These are phyloP conservation scores for Penicillium desertorum DNA, from an alignment of 495 filamentous ascomycete genomes.

Conservation along the genomic window DNA sequence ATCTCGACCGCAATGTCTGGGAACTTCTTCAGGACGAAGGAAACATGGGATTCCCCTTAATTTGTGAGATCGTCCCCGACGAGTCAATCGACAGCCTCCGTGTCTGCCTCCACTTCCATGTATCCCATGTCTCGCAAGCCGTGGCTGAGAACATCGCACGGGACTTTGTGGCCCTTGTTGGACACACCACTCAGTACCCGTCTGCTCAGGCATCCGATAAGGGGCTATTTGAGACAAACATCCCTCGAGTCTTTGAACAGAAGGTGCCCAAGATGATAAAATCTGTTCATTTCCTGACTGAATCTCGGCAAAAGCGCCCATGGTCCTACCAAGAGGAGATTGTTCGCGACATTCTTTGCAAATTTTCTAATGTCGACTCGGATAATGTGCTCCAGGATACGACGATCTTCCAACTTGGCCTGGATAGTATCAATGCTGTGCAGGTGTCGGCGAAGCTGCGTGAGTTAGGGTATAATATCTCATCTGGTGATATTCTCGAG, in stretches of 20 bases:
- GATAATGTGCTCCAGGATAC: constrained; percentile 51
- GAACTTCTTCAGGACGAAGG: constrained; percentile 63
- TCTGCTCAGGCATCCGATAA: constrained; percentile 34
- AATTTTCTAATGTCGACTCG: constrained; percentile 48
- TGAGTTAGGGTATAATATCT: constrained; percentile 53
- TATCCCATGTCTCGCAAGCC: constrained; percentile 40
- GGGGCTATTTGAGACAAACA: constrained; percentile 1
- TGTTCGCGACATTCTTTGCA: constrained; percentile 57
- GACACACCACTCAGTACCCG: constrained; percentile 41
- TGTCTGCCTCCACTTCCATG: constrained; percentile 29
- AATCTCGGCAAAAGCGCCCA: constrained; percentile 2
- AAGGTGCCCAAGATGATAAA: background rate
- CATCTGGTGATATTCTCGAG: constrained; percentile 68
- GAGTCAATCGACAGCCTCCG: constrained; percentile 38
- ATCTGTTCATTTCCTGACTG: background rate
- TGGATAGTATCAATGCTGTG: constrained; percentile 48
- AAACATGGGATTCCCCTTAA: constrained; percentile 73
- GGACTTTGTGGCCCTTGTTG: constrained; percentile 49
- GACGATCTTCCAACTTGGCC: constrained; percentile 48
- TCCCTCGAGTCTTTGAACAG: constrained; percentile 18
- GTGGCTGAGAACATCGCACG: constrained; percentile 43
- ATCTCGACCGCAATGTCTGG: constrained; percentile 63
- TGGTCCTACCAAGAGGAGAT: constrained; percentile 60
- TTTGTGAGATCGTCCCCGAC: constrained; percentile 66
- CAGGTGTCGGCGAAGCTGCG: constrained; percentile 67